Percentiles rank a stretch among this genome's conserved stretches.
Conservation (phyloP, 352 stramenopile species). For the Pythium sukuiense region DNA sequence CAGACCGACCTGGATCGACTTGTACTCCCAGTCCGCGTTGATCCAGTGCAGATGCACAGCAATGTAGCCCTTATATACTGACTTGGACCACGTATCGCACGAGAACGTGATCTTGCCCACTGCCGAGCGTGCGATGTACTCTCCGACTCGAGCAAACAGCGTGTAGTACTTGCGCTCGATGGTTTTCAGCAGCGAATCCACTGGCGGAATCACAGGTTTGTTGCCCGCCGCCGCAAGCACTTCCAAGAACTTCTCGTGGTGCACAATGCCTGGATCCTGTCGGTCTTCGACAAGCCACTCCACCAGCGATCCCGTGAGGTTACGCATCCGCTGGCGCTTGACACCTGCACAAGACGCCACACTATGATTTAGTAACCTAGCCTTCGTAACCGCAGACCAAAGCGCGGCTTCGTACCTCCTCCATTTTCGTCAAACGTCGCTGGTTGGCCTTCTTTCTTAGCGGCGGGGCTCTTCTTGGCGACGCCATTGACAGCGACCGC, state of each 20-base stretch:
- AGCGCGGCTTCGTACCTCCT: conserved; percentile 36
- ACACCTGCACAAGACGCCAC: conserved; percentile 32
- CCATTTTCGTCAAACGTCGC: conserved; percentile 58
- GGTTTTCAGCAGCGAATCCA: conserved; percentile 60
- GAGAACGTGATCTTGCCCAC: conserved; percentile 74
- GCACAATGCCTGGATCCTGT: conserved; percentile 59
- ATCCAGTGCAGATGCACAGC: conserved; percentile 80
- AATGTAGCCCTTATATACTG: conserved; percentile 74
- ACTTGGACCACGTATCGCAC: conserved; percentile 75
- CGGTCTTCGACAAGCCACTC: conserved; percentile 81
- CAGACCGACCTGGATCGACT: conserved; percentile 74
- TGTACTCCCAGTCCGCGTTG: conserved; percentile 86
- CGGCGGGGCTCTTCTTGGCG: conserved; percentile 44
- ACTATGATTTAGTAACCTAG: background rate
- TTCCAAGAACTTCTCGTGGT: conserved; percentile 73
- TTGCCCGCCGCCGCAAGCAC: conserved; percentile 46
- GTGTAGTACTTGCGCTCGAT: conserved; percentile 77
- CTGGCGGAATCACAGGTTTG: conserved; percentile 51
- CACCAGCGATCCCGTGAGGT: conserved; percentile 57
- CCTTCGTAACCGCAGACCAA: background rate
- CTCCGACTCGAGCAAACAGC: conserved; percentile 64
- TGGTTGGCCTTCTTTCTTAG: conserved; percentile 48
- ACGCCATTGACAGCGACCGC: conserved; percentile 25
- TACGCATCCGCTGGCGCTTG: conserved; percentile 67
- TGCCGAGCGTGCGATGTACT: conserved; percentile 75